phyloP scores from a whole-genome alignment of 1,284 basidiomycete species.

The Ceratobasidium papillatum region DNA sequence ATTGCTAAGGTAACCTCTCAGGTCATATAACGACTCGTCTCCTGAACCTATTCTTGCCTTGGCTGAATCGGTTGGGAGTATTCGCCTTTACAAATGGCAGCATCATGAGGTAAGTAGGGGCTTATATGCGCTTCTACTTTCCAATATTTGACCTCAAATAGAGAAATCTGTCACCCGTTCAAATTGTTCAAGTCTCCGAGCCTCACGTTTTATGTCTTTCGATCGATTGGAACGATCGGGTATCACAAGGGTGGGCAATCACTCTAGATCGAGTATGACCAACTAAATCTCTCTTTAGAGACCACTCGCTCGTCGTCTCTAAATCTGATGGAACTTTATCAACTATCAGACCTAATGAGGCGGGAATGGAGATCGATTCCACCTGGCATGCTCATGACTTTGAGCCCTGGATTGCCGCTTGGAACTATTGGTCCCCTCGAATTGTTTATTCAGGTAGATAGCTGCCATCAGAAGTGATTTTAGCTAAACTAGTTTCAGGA shows the following conservation, averaged over 20 bases:
- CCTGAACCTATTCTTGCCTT: constrained; percentile 62
- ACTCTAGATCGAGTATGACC: constrained; percentile 16
- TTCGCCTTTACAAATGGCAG: constrained; percentile 69
- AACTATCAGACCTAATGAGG: constrained; percentile 61
- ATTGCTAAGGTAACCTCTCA: background rate
- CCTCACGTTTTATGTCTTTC: constrained; percentile 79
- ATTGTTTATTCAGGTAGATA: constrained; percentile 82
- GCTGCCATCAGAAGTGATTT: background rate
- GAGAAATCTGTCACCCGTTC: constrained; percentile 58
- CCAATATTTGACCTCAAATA: constrained; percentile 47
- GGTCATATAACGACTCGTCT: constrained; percentile 19
- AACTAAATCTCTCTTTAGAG: constrained; percentile 24
- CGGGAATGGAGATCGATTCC: constrained; percentile 57
- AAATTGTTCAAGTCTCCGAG: constrained; percentile 66
- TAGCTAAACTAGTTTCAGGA: constrained; percentile 59
- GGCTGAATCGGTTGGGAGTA: constrained; percentile 83
- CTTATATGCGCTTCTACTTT: constrained; percentile 6
- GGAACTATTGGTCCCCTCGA: constrained; percentile 83
- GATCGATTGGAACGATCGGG: constrained; percentile 85
- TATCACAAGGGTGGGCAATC: constrained; percentile 47
- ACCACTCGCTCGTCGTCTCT: constrained; percentile 75
- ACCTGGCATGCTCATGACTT: constrained; percentile 91
- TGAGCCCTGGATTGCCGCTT: constrained; percentile 94
- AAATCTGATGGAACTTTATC: constrained; percentile 79
- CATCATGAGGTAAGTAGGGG: constrained; percentile 58